Evolutionary conservation across 2,329 filamentous ascomycete species (phyloP), one percentile per base, ranked within the genome.

Genomic region (Xylaria multiplex): DNA sequence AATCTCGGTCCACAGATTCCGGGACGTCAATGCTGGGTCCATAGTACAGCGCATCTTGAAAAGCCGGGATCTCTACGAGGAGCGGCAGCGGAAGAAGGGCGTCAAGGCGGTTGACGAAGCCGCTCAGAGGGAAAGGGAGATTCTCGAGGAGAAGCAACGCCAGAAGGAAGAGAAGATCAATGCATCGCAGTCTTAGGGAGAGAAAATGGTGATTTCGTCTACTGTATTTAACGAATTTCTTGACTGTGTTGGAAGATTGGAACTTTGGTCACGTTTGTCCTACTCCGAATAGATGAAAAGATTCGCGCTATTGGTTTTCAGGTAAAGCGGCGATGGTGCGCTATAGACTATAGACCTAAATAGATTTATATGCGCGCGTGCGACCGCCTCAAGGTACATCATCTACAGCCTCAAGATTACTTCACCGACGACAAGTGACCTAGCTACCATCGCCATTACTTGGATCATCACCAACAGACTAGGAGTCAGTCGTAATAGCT

Each of bases 31-130:
- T 78, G 93, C 95, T 0, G 93, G 90, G 2, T 91, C 96, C 72
- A 98, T 99, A 72, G 94, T 99, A 54, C 88, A 91, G 71, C 85
- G 96, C 37, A 99, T 99, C 76, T 84, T 98, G 84, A 91, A 90
- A 79, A 94, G 93, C 74, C 86, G 94, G 40, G 90, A 91, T 65
- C 86, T 93, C 76, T 99, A 97, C 78, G 95, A 98, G 81, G 96
- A 93, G 74, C 85, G 96, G 66, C 96, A 99, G 82, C 85, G 92
- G 59, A 89, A 91, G 72, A 99, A 99, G 83, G 91, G 94, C 11
- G 87, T 93, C 71, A 99, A 99, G 82, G 90, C 90, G 0, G 85
- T 90, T 54, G 86, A 88, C 0, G 96, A 98, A 79, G 88, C 86
- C 40, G 86, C 88, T 13, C 86, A 88, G 48, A 84, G 85, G 65